Evolutionary conservation across 768 basidiomycete species (phyloP).

Genomic region (Mycena chlorophos): DNA sequence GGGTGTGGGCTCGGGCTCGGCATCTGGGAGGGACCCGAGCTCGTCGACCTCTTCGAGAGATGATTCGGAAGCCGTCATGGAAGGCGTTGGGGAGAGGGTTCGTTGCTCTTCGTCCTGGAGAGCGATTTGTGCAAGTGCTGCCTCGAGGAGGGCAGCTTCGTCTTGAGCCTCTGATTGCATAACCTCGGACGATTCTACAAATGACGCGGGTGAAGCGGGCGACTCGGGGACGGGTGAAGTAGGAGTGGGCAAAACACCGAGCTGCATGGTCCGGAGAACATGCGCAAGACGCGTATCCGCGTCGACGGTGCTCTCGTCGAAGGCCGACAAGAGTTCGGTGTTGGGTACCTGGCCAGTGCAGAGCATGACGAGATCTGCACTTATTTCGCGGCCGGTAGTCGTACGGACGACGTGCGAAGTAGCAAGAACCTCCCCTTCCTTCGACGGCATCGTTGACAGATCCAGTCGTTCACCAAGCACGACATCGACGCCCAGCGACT

Average conservation of each 20-base stretch:
- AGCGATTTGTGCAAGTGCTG: slow-evolving; percentile 24
- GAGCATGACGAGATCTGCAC: slow-evolving; percentile 54
- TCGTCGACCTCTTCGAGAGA: slow-evolving; percentile 4
- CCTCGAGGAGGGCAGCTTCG: slow-evolving; percentile 14
- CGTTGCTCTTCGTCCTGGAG: slow-evolving; percentile 21
- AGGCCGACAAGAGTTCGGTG: slow-evolving; percentile 43
- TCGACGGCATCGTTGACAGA: slow-evolving; percentile 36
- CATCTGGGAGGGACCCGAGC: background rate
- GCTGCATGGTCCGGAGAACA: slow-evolving; percentile 55
- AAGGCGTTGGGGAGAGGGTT: background rate
- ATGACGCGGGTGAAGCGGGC: background rate
- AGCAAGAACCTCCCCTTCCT: slow-evolving; percentile 27
- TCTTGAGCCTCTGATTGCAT: background rate
- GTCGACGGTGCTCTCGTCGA: slow-evolving; percentile 45
- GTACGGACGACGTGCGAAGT: slow-evolving; percentile 44
- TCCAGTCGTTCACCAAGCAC: slow-evolving; percentile 59
- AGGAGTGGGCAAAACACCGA: slow-evolving; percentile 31
- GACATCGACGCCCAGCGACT: slow-evolving; percentile 45
- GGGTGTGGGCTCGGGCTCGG: slow-evolving; percentile 26
- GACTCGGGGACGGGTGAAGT: background rate
- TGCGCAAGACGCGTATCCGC: slow-evolving; percentile 39
- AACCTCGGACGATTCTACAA: background rate
- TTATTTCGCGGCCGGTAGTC: slow-evolving; percentile 48
- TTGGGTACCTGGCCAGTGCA: slow-evolving; percentile 66
- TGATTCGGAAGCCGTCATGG: background rate